These are phyloP conservation scores for Stemphylium beticola DNA, from an alignment of 2,329 filamentous ascomycete genomes.

Conservation along the genomic window DNA sequence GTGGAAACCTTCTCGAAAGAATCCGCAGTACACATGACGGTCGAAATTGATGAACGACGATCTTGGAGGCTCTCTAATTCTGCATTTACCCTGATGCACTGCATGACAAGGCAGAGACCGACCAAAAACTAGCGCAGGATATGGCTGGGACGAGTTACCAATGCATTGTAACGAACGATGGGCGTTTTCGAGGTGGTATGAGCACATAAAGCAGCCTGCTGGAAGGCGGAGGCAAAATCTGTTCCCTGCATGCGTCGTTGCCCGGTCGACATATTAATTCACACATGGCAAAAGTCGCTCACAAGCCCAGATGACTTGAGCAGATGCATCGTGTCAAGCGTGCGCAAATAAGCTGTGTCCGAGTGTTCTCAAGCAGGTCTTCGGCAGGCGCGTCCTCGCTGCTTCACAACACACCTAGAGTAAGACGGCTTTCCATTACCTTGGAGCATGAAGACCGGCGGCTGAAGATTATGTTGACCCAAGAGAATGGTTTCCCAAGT, in stretches of 20 bases:
- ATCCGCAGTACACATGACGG: constrained; percentile 28
- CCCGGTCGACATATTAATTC: not conserved
- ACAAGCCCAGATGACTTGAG: too few relatives aligned
- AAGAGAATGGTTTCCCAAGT: too few relatives aligned
- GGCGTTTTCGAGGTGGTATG: not conserved
- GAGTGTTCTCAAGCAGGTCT: too few relatives aligned
- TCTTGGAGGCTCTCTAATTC: constrained; percentile 28
- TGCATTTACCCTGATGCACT: constrained; percentile 31
- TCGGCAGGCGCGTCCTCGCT: too few relatives aligned
- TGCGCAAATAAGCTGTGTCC: too few relatives aligned
- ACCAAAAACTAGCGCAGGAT: constrained; percentile 9
- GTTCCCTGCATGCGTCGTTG: constrained; percentile 5
- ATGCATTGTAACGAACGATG: constrained; percentile 7
- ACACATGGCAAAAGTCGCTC: not conserved
- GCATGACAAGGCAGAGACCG: constrained; percentile 19
- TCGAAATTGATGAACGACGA: constrained; percentile 28
- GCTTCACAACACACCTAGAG: too few relatives aligned
- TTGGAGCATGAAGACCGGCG: too few relatives aligned
- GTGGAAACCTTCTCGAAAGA: constrained; percentile 30
- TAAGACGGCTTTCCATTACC: too few relatives aligned
- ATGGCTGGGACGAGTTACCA: constrained; percentile 15
- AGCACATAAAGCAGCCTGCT: constrained; percentile 28
- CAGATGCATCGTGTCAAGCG: too few relatives aligned
- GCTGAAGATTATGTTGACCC: too few relatives aligned
- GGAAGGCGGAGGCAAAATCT: constrained; percentile 17